These are phyloP conservation scores for Linum lewisii DNA, from an alignment of 345 rosid species.

Conservation along the genomic window DNA sequence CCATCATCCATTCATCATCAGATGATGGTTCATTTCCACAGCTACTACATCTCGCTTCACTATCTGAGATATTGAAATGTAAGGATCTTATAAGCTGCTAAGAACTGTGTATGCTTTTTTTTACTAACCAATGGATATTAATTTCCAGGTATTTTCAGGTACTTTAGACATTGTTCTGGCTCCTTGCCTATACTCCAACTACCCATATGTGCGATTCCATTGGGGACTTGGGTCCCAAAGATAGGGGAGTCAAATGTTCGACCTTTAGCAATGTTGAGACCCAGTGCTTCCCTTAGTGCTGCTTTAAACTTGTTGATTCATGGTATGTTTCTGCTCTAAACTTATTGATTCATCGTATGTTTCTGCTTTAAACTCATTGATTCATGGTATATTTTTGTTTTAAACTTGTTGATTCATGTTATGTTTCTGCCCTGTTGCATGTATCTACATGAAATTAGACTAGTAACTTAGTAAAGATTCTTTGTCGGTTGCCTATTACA, in stretches of 20 bases:
- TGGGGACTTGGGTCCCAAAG: conserved; percentile 26
- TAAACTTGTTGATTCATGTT: conserved; percentile 21
- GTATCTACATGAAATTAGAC: no score
- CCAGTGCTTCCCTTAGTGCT: conserved; percentile 22
- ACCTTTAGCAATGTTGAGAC: conserved; percentile 25
- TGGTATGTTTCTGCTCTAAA: conserved; percentile 13
- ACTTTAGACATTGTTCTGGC: conserved; percentile 20
- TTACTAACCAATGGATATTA: conserved; percentile 13
- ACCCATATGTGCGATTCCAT: conserved; percentile 22
- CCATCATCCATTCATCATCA: conserved; percentile 22
- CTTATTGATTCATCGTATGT: conserved; percentile 24
- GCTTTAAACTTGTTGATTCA: conserved; percentile 26
- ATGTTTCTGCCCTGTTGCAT: conserved; percentile 1
- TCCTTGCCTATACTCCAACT: conserved; percentile 22
- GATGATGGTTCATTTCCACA: conserved; percentile 28
- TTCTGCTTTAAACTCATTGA: conserved; percentile 12
- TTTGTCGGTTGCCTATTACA: no score
- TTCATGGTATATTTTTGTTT: conserved; percentile 17
- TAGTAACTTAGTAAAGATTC: no score
- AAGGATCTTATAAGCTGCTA: conserved; percentile 12
- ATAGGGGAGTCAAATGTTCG: conserved; percentile 24
- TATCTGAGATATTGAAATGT: conserved; percentile 24
- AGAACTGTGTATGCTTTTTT: neutral
- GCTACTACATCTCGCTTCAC: conserved; percentile 26
- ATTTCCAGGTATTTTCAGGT: conserved; percentile 27